These are phyloP conservation scores for Suhomyces yuchorum DNA, from an alignment of 1,139 yeast species.

Conservation along the genomic window DNA sequence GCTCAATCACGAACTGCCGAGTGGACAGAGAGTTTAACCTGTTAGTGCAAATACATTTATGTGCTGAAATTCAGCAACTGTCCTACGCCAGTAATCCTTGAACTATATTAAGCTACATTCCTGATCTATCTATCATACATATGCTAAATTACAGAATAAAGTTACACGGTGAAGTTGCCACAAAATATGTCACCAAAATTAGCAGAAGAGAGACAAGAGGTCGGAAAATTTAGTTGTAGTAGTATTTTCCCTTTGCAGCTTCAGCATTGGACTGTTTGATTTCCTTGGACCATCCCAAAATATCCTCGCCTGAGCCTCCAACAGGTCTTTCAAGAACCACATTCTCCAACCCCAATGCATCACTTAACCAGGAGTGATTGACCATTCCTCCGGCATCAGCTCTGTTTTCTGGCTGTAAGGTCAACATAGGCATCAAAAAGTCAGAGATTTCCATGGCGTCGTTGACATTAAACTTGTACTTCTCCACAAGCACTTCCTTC, in stretches of 20 bases:
- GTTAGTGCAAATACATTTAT: too few relatives aligned
- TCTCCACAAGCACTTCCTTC: conserved; percentile 48
- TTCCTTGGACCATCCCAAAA: conserved; percentile 70
- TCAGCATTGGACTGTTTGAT: conserved; percentile 5
- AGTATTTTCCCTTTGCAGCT: conserved; percentile 12
- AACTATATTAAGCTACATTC: neutral
- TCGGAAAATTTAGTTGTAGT: conserved; percentile 3
- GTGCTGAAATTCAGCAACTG: neutral
- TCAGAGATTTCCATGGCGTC: conserved; percentile 41
- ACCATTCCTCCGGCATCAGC: conserved; percentile 52
- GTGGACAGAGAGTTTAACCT: too few relatives aligned
- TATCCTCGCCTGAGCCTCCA: conserved; percentile 70
- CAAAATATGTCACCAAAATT: neutral
- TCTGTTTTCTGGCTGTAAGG: conserved; percentile 65
- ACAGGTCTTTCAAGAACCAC: conserved; percentile 42
- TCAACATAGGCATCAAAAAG: conserved; percentile 73
- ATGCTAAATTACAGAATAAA: conserved; percentile 10
- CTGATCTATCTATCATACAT: conserved; percentile 6
- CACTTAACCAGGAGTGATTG: conserved; percentile 45
- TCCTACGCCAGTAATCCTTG: neutral
- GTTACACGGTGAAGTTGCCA: conserved; percentile 2
- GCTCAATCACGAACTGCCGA: too few relatives aligned
- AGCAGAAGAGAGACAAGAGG: neutral
- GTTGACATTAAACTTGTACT: conserved; percentile 37
- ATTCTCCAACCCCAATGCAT: conserved; percentile 28